A percentile compares a stretch with the other conserved stretches of the same genome.
Conservation (phyloP, 2,329 filamentous ascomycete species). For the Trichoderma sp. region DNA sequence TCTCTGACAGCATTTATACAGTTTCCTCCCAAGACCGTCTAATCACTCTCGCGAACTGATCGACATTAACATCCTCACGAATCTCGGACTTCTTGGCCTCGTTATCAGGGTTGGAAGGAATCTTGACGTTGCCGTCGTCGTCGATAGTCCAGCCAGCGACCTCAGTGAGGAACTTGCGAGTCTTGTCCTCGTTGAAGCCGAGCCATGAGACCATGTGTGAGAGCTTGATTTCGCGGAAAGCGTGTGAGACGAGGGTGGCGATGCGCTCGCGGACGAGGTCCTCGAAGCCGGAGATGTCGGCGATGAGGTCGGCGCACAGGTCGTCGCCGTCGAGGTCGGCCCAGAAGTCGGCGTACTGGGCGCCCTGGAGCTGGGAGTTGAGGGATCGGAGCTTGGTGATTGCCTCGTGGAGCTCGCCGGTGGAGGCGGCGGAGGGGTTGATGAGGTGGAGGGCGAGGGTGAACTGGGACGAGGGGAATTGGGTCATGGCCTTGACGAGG, state of each 20-base stretch:
- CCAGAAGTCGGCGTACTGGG: slow-evolving; percentile 93
- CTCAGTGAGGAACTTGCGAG: slow-evolving; percentile 76
- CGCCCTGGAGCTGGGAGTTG: slow-evolving; percentile 82
- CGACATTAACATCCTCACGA: slow-evolving; percentile 89
- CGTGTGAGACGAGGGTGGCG: slow-evolving; percentile 78
- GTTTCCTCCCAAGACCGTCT: slow-evolving; percentile 79
- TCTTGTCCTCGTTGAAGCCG: slow-evolving; percentile 64
- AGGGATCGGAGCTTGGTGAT: slow-evolving; percentile 82
- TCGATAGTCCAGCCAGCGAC: slow-evolving; percentile 86
- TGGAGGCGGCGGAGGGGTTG: slow-evolving; percentile 67
- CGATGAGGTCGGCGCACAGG: slow-evolving; percentile 90
- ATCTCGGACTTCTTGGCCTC: slow-evolving; percentile 96
- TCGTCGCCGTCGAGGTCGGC: slow-evolving; percentile 88
- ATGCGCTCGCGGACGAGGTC: slow-evolving; percentile 89
- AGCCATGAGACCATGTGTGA: slow-evolving; percentile 72
- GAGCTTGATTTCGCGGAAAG: slow-evolving; percentile 70
- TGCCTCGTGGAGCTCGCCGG: slow-evolving; percentile 80
- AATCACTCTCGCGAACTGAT: slow-evolving; percentile 78
- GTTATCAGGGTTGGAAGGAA: slow-evolving; percentile 94
- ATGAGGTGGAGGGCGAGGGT: slow-evolving; percentile 90
- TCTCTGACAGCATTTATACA: slow-evolving; percentile 27
- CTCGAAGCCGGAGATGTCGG: slow-evolving; percentile 93
- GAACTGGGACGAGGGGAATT: slow-evolving; percentile 96
- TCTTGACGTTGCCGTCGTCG: slow-evolving; percentile 60
- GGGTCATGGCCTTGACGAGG: slow-evolving; percentile 94